Base-by-base conservation (phyloP, 768 basidiomycete genomes). In the Crepidotus variabilis region DNA sequence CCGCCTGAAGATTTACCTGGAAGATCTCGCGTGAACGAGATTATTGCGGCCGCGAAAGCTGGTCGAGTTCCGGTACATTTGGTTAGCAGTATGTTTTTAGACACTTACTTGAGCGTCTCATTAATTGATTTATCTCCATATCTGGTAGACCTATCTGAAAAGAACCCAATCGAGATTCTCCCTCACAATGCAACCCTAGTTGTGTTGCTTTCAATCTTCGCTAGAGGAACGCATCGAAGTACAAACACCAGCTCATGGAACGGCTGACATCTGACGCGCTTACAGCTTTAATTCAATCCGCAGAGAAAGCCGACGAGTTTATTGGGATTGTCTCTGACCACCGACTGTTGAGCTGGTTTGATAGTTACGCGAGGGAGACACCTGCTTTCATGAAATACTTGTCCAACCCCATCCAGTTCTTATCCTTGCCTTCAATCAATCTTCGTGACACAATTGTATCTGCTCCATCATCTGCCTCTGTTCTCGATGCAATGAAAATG, bases 241-340 rank as follows among this genome's bases (percentile, higher is more conserved):
- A 57, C 23, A 75, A 56, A 49, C 10, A 13, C 14, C 13, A n/a
- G 23, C 13, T 8, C 46, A 35, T 4, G n/a, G 13, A 32, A 34
- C 23, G 9, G n/a, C 10, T 22, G 16, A 34, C 6, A 3, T 11
- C 10, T 23, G 33, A 36, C 46, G 49, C 16, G 51, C 6, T 50
- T 56, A 36, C 16, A 88, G 87, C 81, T 9, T 74, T 91, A 28
- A 78, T 91, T 49, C 73, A 75, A 51, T 77, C 84, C 1, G 67
- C 76, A 1, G 61, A 74, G 2, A 70, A 81, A 7, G 67, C 75
- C 32, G 65, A 68, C 9, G 73, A 78, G 3, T 86, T 81, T 63
- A 71, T 87, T 21, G 90, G 90, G 24, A 80, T 90, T 65, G 85
- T 92, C 9, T 90, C 91, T 4, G 91, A 93, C 68, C 82, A 81